phyloP scores from a whole-genome alignment of 352 stramenopile species.

The Pythium apleroticum region DNA sequence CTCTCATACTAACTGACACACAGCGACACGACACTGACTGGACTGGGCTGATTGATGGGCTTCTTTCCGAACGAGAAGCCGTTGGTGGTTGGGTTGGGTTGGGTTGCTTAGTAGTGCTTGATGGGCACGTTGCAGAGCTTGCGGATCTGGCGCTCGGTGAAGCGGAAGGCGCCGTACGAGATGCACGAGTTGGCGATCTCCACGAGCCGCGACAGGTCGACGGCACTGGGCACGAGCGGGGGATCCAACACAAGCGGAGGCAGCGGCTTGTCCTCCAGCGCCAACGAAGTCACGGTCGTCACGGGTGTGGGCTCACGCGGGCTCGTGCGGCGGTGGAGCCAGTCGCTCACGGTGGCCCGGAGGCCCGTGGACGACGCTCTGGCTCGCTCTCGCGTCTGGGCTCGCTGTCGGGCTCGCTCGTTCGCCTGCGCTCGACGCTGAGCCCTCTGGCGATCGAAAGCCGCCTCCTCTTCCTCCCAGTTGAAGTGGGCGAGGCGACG shows the following conservation, averaged over 20 bases:
- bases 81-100: no score
- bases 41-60: background rate
- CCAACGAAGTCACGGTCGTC: background rate
- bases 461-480: conserved; percentile 60
- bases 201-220: conserved; percentile 53
- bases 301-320: background rate
- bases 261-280: background rate
- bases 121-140: conserved; percentile 64
- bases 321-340: conserved; percentile 20
- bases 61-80: conserved; percentile 25
- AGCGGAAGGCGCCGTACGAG: conserved; percentile 33
- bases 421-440: background rate
- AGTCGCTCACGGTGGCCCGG: conserved; percentile 27
- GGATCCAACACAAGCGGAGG: conserved; percentile 34
- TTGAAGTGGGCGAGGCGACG: conserved; percentile 67
- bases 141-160: conserved; percentile 48
- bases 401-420: background rate
- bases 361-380: conserved; percentile 20
- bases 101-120: conserved; percentile 3
- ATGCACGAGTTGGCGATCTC: conserved; percentile 66
- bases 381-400: background rate
- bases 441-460: conserved; percentile 14
- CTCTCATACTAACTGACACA: background rate
- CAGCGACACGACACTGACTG: background rate
- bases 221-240: conserved; percentile 33